Percentiles rank a stretch among this genome's conserved stretches.
These are phyloP conservation scores for Diaporthe ilicicola DNA, from an alignment of 2,329 filamentous ascomycete genomes.

Conservation along the genomic window DNA sequence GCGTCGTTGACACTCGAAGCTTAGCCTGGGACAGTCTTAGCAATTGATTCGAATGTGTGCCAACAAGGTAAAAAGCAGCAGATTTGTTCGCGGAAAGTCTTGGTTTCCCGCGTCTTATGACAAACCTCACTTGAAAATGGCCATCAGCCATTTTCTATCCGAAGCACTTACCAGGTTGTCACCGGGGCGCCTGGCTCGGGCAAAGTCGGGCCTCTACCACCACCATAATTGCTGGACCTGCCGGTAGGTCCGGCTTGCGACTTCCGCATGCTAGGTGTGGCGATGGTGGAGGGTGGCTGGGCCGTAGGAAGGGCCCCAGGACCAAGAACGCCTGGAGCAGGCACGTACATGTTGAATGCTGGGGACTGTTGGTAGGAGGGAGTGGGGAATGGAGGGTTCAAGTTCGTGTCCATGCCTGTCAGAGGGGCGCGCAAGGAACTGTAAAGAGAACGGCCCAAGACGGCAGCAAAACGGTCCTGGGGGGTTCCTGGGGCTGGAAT, in stretches of 20 bases:
- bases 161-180: conserved; percentile 8
- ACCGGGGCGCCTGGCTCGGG: conserved; percentile 1
- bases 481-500: conserved; percentile 18
- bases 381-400: not conserved
- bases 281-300: not conserved
- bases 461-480: conserved; percentile 28
- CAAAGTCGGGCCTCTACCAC: conserved; percentile 6
- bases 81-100: not conserved
- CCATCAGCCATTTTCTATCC: no score
- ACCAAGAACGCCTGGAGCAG: not conserved
- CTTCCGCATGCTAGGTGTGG: not conserved
- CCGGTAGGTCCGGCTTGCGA: not conserved
- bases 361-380: not conserved
- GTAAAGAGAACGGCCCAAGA: conserved; percentile 6
- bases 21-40: conserved; percentile 22
- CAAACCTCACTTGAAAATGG: not conserved
- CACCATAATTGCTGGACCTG: not conserved
- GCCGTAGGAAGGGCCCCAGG: not conserved
- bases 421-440: not conserved
- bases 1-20: conserved; percentile 35
- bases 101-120: no score
- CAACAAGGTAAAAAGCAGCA: not conserved
- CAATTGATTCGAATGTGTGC: not conserved
- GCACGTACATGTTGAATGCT: not conserved
- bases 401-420: not conserved